Evolutionary conservation across 441 rosid species (phyloP).

Genomic region (Adansonia madagascariensis): DNA sequence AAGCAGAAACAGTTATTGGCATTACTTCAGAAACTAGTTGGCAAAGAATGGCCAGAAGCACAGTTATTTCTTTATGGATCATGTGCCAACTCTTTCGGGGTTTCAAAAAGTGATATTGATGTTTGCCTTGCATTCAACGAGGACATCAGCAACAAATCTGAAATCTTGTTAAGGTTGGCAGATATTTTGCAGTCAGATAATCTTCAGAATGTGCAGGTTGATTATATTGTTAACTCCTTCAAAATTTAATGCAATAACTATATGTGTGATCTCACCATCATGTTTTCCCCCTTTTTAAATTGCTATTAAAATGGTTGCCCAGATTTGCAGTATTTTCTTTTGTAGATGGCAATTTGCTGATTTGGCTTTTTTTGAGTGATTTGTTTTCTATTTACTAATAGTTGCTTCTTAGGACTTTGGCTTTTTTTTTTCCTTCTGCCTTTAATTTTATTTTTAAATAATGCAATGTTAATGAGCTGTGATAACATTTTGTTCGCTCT

Average conservation of each 20-base stretch:
- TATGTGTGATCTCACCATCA: neutral
- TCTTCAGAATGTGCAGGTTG: conserved; percentile 91
- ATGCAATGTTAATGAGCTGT: neutral
- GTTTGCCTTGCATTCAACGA: conserved; percentile 78
- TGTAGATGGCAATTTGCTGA: neutral
- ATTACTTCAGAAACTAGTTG: conserved; percentile 67
- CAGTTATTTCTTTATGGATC: conserved; percentile 84
- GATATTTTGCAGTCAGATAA: conserved; percentile 76
- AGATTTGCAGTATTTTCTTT: neutral
- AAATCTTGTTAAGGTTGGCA: conserved; percentile 79
- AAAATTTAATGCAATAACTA: conserved; percentile 4
- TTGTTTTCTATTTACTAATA: conserved; percentile 13
- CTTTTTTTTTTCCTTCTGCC: neutral
- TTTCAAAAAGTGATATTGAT: conserved; percentile 90
- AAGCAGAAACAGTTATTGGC: conserved; percentile 78
- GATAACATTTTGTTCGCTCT: neutral
- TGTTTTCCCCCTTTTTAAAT: neutral
- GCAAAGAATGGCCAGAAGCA: conserved; percentile 89
- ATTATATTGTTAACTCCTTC: conserved; percentile 25
- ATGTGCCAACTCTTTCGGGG: conserved; percentile 92
- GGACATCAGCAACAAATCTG: conserved; percentile 68
- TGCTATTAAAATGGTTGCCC: neutral
- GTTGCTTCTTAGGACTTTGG: neutral
- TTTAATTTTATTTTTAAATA: neutral
- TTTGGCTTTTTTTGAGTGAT: neutral